Base-by-base conservation (phyloP, 441 rosid species). In the Caryocar brasiliense region DNA sequence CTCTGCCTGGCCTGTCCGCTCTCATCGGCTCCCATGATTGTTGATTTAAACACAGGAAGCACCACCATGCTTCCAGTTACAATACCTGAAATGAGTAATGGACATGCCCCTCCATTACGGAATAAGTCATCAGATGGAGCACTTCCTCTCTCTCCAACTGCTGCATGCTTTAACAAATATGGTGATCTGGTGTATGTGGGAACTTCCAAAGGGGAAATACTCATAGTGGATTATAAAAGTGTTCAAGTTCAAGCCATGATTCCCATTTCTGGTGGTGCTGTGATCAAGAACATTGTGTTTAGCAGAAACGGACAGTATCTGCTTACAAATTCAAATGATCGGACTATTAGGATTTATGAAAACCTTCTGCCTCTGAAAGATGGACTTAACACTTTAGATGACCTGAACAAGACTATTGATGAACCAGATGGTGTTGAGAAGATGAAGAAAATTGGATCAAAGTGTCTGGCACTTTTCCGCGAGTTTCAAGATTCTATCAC, bases 401-500 rank as follows among this genome's bases (percentile, higher is more conserved):
- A 80, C n/a, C 62, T 78, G 52, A 62, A 65, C 56, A 71, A 68
- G 65, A 62, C 62, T 27, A 36, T 63, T 13, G 78, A 73, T 36
- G 94, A 60, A 65, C 45, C 51, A 51, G 87, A 80, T 64, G 68
- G 61, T 63, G 59, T 67, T 57, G 98, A 92, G 74, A 85, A 80
- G 58, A 13, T 85, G 70, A 87, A 85, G 74, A 62, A 60, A 47
- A 74, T 81, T 61, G 98, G 98, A 46, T 74, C 80, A 8, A 83
- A 81, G 61, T 85, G 94, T 71, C 70, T 92, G 37, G 69, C 69
- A 61, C 87, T 87, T 56, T 79, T 78, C 64, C 88, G 89, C 41
- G 98, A 92, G 63, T 81, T 92, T 73, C 98, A 92, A 67, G 98
- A 92, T 77, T 71, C 85, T 13, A 80, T 92, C 56, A 92, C 95